These are phyloP conservation scores for Ophiostoma novo-ulmi DNA, from an alignment of 2,329 filamentous ascomycete species.

Conservation along the genomic window DNA sequence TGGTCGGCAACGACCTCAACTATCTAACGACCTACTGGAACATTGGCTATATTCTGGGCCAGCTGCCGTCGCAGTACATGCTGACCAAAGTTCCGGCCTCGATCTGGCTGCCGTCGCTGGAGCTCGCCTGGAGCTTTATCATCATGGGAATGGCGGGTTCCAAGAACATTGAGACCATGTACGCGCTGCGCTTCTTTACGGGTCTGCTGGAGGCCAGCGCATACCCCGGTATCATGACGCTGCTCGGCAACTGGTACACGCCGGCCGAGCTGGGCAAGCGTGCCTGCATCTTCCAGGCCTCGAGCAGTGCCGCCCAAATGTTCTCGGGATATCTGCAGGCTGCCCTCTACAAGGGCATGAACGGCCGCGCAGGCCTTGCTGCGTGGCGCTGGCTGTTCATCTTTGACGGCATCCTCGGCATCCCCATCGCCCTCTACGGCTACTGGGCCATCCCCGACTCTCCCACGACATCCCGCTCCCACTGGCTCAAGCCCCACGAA, in stretches of 20 bases:
- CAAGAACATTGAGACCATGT: slow-evolving; percentile 46
- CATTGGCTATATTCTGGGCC: slow-evolving; percentile 53
- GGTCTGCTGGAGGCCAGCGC: slow-evolving; percentile 43
- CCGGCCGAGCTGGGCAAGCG: slow-evolving; percentile 38
- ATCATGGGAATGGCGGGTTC: slow-evolving; percentile 32
- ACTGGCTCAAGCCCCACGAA: not conserved
- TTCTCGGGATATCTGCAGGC: slow-evolving; percentile 37
- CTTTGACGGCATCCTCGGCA: slow-evolving; percentile 17
- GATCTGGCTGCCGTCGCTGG: slow-evolving; percentile 42
- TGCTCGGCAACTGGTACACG: slow-evolving; percentile 41
- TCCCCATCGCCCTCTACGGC: slow-evolving; percentile 1
- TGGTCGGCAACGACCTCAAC: slow-evolving; percentile 48
- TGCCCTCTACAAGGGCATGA: slow-evolving; percentile 37
- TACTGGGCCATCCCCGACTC: slow-evolving; percentile 3
- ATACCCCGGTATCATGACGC: slow-evolving; percentile 41
- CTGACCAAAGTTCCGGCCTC: slow-evolving; percentile 44
- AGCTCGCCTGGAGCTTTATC: slow-evolving; percentile 37
- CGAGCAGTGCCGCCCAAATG: slow-evolving; percentile 38
- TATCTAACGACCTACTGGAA: slow-evolving; percentile 51
- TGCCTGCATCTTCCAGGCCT: slow-evolving; percentile 39
- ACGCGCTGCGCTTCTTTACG: slow-evolving; percentile 45
- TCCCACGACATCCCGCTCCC: not conserved
- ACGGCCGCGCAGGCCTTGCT: slow-evolving; percentile 22
- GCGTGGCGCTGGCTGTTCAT: slow-evolving; percentile 20
- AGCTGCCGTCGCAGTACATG: slow-evolving; percentile 35